These are phyloP conservation scores for Beauveria brongniartii DNA, from an alignment of 2,329 filamentous ascomycete genomes.

Conservation along the genomic window DNA sequence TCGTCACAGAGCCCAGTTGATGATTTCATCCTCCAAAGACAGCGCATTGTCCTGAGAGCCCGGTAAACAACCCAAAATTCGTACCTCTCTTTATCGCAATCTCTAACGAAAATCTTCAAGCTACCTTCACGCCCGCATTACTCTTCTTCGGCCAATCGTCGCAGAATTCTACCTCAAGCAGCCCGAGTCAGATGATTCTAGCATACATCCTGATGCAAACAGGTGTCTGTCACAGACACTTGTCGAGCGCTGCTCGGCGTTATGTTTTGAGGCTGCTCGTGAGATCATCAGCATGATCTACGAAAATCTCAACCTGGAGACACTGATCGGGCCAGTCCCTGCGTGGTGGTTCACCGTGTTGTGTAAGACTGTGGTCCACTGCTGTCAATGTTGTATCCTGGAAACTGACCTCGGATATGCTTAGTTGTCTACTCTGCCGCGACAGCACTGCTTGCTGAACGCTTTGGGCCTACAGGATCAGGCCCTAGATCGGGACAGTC, in stretches of 20 bases:
- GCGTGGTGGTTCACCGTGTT: constrained; percentile 8
- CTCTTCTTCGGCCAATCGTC: neutral
- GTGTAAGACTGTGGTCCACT: constrained; percentile 2
- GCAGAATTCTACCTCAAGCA: constrained; percentile 1
- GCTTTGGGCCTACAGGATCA: neutral
- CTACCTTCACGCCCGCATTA: constrained; percentile 2
- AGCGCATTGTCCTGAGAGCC: constrained; percentile 7
- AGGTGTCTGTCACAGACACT: neutral
- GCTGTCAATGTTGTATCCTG: neutral
- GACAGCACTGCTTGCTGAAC: constrained; percentile 3
- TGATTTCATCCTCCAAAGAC: neutral
- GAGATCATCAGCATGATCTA: constrained; percentile 4
- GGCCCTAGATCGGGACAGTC: neutral
- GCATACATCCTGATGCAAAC: neutral
- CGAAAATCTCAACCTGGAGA: neutral
- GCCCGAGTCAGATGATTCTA: neutral
- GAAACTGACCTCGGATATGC: neutral
- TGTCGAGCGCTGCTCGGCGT: neutral
- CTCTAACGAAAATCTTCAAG: neutral
- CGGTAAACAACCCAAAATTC: neutral
- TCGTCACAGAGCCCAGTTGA: neutral
- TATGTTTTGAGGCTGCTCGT: constrained; percentile 2
- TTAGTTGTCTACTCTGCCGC: constrained; percentile 7
- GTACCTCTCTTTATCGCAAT: neutral
- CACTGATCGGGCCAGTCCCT: constrained; percentile 4